A percentile compares a stretch with the other conserved stretches of the same genome.
Conservation (phyloP, 2,329 filamentous ascomycete genomes). For the Cercospora sesami region DNA sequence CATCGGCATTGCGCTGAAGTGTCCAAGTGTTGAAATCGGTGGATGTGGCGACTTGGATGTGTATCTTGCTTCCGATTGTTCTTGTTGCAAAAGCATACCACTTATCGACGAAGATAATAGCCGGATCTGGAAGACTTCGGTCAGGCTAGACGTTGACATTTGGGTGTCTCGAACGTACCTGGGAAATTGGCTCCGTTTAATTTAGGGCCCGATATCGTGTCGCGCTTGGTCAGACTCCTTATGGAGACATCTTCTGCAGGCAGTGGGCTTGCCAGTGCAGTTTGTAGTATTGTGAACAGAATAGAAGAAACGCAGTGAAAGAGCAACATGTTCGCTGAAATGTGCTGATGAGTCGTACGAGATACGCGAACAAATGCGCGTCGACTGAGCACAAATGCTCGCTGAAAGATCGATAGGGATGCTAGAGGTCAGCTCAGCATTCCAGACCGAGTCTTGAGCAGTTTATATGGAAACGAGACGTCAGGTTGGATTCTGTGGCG, state of each 20-base stretch:
- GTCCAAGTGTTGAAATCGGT: slow-evolving; percentile 40
- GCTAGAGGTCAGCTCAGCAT: not conserved
- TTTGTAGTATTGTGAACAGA: not conserved
- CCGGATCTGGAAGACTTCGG: slow-evolving; percentile 35
- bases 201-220: slow-evolving; percentile 29
- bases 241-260: not conserved
- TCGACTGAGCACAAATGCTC: not conserved
- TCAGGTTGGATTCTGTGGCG: not conserved
- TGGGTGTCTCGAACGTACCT: slow-evolving; percentile 18
- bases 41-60: slow-evolving; percentile 44
- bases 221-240: not conserved
- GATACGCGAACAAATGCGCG: not conserved
- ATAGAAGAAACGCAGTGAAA: not conserved
- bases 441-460: not conserved
- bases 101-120: slow-evolving; percentile 36
- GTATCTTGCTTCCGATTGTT: slow-evolving; percentile 38
- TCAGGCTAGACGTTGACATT: slow-evolving; percentile 29
- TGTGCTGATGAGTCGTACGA: not conserved
- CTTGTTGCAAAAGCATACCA: slow-evolving; percentile 46
- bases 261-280: not conserved
- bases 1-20: slow-evolving; percentile 41
- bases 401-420: not conserved
- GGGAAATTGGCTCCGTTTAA: slow-evolving; percentile 51
- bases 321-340: not conserved
- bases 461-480: not conserved